phyloP scores from a whole-genome alignment of 768 basidiomycete genomes.

The Mycena olivaceomarginata region DNA sequence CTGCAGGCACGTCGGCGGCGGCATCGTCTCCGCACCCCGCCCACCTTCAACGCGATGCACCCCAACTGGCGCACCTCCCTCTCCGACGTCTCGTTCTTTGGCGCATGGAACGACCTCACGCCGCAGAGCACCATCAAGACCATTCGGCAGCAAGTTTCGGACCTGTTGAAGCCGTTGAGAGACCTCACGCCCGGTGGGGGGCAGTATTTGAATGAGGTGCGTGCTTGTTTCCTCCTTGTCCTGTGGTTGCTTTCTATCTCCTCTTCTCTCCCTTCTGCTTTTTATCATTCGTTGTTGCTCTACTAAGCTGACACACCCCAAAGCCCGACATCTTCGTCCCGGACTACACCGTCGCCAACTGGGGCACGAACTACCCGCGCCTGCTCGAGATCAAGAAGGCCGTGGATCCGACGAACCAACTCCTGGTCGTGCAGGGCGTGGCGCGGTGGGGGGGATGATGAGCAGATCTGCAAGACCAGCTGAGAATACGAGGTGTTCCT shows the following conservation, averaged over 20 bases:
- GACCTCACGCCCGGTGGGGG: not conserved
- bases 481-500: not conserved
- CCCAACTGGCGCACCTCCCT: not conserved
- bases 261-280: not conserved
- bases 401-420: not conserved
- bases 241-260: not conserved
- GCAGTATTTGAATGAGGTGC: not conserved
- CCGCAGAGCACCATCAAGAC: not conserved
- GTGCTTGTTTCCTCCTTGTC: not conserved
- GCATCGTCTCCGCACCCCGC: not conserved
- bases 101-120: not conserved
- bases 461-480: not conserved
- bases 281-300: no score
- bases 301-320: no score
- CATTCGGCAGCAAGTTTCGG: not conserved
- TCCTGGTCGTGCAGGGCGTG: not conserved
- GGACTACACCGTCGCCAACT: not conserved
- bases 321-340: not conserved
- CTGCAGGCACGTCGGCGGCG: not conserved
- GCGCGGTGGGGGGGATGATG: not conserved
- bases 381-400: not conserved
- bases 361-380: not conserved
- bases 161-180: not conserved
- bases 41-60: not conserved
- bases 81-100: not conserved